phyloP scores from a whole-genome alignment of 2,329 filamentous ascomycete genomes.

The Penicillium sp. region DNA sequence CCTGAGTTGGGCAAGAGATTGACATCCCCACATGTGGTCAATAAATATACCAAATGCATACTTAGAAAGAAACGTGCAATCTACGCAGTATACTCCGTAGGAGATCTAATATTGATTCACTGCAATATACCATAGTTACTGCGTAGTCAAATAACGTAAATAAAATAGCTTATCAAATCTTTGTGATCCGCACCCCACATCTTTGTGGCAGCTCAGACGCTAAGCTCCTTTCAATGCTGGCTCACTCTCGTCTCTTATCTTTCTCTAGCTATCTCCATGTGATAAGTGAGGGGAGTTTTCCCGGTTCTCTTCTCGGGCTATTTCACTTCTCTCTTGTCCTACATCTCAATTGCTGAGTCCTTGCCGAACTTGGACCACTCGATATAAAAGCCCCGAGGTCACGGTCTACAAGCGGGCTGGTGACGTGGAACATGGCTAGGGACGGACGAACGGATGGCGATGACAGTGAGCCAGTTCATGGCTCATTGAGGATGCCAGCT shows the following conservation, averaged over 20 bases:
- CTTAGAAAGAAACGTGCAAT: background rate
- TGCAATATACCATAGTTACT: too few relatives aligned
- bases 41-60: background rate
- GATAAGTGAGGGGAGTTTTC: slow-evolving; percentile 7
- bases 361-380: background rate
- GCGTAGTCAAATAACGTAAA: background rate
- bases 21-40: too few relatives aligned
- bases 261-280: slow-evolving; percentile 9
- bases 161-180: slow-evolving; percentile 7
- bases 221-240: slow-evolving; percentile 6
- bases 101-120: background rate
- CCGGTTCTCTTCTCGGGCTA: background rate
- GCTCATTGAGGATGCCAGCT: slow-evolving; percentile 12
- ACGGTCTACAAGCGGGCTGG: background rate
- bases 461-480: slow-evolving; percentile 6
- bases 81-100: too few relatives aligned
- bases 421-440: slow-evolving; percentile 3
- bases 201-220: slow-evolving; percentile 3
- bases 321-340: background rate
- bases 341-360: background rate
- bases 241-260: slow-evolving; percentile 9
- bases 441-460: slow-evolving; percentile 6
- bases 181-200: slow-evolving; percentile 11
- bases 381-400: background rate
- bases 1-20: too few relatives aligned